Conservation (phyloP, 139 green algal genomes). For the Edaphochlamys debaryana region DNA sequence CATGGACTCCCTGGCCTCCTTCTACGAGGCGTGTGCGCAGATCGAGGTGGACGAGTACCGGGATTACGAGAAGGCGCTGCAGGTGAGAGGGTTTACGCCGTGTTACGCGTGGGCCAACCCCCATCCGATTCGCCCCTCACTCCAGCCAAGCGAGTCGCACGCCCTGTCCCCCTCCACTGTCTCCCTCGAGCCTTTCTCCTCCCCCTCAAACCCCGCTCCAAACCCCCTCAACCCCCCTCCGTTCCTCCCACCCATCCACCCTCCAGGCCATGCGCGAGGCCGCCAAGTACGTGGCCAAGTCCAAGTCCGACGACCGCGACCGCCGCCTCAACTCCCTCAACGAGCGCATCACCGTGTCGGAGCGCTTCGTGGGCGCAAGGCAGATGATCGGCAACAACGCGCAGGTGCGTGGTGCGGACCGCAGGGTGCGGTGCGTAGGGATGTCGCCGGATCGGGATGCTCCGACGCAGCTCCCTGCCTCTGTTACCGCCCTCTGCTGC, state of each 20-base stretch:
- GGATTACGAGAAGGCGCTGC: constrained; percentile 81
- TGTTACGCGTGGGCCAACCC: neutral
- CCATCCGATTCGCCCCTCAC: neutral
- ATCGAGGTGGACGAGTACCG: constrained; percentile 88
- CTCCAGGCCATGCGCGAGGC: constrained; percentile 64
- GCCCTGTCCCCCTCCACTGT: too few species aligned
- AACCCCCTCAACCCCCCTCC: too few species aligned
- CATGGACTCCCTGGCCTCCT: constrained; percentile 63
- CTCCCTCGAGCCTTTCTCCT: neutral
- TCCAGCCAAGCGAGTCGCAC: too few species aligned
- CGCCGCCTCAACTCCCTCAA: constrained; percentile 34
- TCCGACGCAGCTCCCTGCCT: too few species aligned
- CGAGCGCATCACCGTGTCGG: constrained; percentile 56
- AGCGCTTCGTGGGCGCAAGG: constrained; percentile 62
- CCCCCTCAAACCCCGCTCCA: neutral
- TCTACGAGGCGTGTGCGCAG: constrained; percentile 85
- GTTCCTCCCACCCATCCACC: neutral
- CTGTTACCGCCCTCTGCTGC: too few species aligned
- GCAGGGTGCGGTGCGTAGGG: too few species aligned
- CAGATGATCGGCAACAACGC: constrained; percentile 45
- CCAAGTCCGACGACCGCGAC: constrained; percentile 48
- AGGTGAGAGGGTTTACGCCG: constrained; percentile 55
- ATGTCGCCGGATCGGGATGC: too few species aligned
- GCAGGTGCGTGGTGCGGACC: too few species aligned
- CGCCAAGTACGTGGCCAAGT: constrained; percentile 63